phyloP scores from a whole-genome alignment of 768 basidiomycete genomes.

The Piloderma croceum region DNA sequence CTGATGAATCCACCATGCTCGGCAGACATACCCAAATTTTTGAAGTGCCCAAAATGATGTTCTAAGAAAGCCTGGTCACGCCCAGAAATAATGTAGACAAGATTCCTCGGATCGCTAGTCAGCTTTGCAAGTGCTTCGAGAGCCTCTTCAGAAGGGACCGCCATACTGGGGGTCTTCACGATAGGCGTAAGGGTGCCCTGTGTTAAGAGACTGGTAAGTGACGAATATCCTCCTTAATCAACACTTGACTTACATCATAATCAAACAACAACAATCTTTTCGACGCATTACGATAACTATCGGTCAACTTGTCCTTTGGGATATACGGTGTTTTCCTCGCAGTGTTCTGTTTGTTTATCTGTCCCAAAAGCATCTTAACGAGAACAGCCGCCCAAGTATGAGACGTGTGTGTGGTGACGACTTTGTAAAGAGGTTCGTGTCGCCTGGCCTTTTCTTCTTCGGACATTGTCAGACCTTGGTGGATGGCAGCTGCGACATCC shows the following conservation, averaged over 20 bases:
- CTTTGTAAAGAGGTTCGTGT: slow-evolving; percentile 72
- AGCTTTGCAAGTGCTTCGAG: slow-evolving; percentile 70
- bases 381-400: slow-evolving; percentile 91
- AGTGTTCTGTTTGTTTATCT: slow-evolving; percentile 71
- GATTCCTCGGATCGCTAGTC: slow-evolving; percentile 74
- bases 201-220: neutral
- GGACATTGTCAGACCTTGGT: slow-evolving; percentile 81
- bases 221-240: slow-evolving; percentile 6
- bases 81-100: slow-evolving; percentile 97
- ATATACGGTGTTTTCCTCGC: slow-evolving; percentile 84
- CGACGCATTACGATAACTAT: slow-evolving; percentile 59
- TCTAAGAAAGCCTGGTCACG: slow-evolving; percentile 91
- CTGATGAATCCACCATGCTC: slow-evolving; percentile 95
- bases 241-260: slow-evolving; percentile 71
- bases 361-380: slow-evolving; percentile 80
- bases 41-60: slow-evolving; percentile 82
- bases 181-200: slow-evolving; percentile 96
- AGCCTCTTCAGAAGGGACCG: slow-evolving; percentile 70
- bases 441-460: slow-evolving; percentile 65
- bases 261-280: slow-evolving; percentile 93
- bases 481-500: slow-evolving; percentile 88
- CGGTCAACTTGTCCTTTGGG: slow-evolving; percentile 52
- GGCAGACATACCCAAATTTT: slow-evolving; percentile 82
- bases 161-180: slow-evolving; percentile 88
- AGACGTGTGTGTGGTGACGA: slow-evolving; percentile 90